These are phyloP conservation scores for Colletotrichum sp. DNA, from an alignment of 2,329 filamentous ascomycete species.

Conservation along the genomic window DNA sequence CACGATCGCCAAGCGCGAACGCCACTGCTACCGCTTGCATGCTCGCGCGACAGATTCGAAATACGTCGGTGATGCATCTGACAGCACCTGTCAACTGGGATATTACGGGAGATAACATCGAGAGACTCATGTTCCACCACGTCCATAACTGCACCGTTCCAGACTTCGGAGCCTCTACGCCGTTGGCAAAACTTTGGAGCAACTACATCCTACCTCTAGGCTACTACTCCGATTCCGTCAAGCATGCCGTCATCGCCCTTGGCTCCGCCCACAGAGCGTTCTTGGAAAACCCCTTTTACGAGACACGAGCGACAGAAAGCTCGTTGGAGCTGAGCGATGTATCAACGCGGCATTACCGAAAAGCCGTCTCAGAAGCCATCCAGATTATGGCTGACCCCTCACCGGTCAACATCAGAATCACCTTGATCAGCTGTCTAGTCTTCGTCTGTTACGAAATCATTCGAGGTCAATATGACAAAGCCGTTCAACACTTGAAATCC, in stretches of 20 bases:
- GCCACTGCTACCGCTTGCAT: neutral
- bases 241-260: constrained; percentile 11
- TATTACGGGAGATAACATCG: neutral
- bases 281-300: neutral
- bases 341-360: constrained; percentile 1
- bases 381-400: constrained; percentile 12
- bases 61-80: neutral
- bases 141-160: constrained; percentile 8
- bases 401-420: constrained; percentile 9
- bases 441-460: constrained; percentile 15
- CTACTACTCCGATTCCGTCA: constrained; percentile 13
- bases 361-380: constrained; percentile 3
- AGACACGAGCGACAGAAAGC: neutral
- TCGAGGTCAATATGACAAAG: constrained; percentile 3
- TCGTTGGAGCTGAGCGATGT: neutral
- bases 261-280: constrained; percentile 2
- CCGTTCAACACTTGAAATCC: neutral
- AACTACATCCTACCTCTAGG: constrained; percentile 11
- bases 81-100: constrained; percentile 5
- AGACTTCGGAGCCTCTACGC: constrained; percentile 1
- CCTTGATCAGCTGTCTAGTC: constrained; percentile 2
- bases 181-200: constrained; percentile 7
- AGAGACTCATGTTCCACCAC: constrained; percentile 13
- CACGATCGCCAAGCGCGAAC: neutral
- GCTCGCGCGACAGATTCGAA: neutral